Base-by-base conservation (phyloP, 768 basidiomycete species). In the Multifurca ochricompacta region DNA sequence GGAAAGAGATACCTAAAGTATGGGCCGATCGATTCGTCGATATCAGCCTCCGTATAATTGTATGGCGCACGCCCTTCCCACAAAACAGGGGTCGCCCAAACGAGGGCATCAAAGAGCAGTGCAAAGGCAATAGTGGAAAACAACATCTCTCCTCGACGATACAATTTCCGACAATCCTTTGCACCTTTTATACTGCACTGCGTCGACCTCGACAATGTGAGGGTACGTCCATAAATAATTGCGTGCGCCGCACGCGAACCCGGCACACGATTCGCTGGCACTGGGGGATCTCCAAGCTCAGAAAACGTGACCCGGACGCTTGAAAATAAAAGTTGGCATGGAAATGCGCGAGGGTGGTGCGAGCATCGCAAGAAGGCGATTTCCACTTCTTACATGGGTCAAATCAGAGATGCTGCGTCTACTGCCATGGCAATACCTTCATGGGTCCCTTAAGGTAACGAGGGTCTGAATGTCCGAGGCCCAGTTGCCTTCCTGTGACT, bases 51-150 rank as follows among this genome's bases (percentile, higher is more conserved):
- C 0, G 70, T 73, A 51, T 78, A 70, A 39, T 70, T 71, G 47
- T 70, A 71, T 0, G 74, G 74, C 4, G 76, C 77, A 8, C 80
- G 77, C 3, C 82, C 79, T 59, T 82, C 79, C 60, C 72, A 81
- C 16, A 82, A 66, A 32, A 79, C 32, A 6, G 69, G 65, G 0
- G 64, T 68, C 2, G 70, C 68, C 7, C 30, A 48, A 9, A 42
- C 59, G 13, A 63, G 13, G 14, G 54, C 19, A n/a, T 9, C 50
- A 5, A 46, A 30, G 23, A 30, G n/a, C 3, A 56, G 10, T 16
- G 43, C 16, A n/a, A 46, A 31, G 11, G 30, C 35, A 8, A n/a
- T 13, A 10, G 35, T 16, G 27, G 19, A 34, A 31, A 56, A 40
- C 7, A 39, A 25, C 50, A 56, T 56, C 11, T 36, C 18, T 51